Conservation (phyloP, 345 rosid genomes). For the Lepidium africanum region DNA sequence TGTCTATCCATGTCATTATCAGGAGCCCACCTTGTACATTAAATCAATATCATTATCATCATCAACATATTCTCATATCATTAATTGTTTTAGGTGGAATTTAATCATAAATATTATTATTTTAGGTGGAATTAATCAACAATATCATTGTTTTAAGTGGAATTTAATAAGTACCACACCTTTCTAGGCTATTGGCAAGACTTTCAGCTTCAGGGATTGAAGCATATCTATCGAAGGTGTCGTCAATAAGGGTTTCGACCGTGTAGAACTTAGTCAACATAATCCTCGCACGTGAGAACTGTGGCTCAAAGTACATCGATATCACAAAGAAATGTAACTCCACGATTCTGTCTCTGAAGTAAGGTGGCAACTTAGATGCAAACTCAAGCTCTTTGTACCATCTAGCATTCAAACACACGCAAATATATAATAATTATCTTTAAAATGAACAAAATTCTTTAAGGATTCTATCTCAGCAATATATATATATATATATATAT, state of each 20-base stretch:
- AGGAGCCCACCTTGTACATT: conserved; percentile 5
- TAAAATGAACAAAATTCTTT: not conserved
- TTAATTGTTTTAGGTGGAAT: not conserved
- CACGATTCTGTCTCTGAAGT: conserved; percentile 5
- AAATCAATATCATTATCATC: not conserved
- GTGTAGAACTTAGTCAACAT: not conserved
- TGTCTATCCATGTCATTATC: not conserved
- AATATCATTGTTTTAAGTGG: not conserved
- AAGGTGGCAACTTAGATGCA: conserved; percentile 9
- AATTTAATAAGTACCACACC: not conserved
- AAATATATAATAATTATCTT: not conserved
- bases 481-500: too few relatives aligned
- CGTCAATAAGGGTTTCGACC: not conserved
- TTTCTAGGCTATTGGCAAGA: not conserved
- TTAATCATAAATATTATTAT: not conserved
- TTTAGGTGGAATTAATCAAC: not conserved
- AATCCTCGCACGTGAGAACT: conserved; percentile 2
- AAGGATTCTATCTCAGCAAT: too few relatives aligned
- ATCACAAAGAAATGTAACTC: not conserved
- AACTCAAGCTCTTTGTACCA: conserved; percentile 10
- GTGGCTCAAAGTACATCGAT: not conserved
- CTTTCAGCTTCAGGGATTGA: not conserved
- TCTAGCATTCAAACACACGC: not conserved
- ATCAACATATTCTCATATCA: not conserved
- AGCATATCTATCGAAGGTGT: conserved; percentile 19